A percentile compares a stretch with the other conserved stretches of the same genome.
phyloP scores from a whole-genome alignment of 2,329 filamentous ascomycete genomes.

The Cladophialophora psammophila region DNA sequence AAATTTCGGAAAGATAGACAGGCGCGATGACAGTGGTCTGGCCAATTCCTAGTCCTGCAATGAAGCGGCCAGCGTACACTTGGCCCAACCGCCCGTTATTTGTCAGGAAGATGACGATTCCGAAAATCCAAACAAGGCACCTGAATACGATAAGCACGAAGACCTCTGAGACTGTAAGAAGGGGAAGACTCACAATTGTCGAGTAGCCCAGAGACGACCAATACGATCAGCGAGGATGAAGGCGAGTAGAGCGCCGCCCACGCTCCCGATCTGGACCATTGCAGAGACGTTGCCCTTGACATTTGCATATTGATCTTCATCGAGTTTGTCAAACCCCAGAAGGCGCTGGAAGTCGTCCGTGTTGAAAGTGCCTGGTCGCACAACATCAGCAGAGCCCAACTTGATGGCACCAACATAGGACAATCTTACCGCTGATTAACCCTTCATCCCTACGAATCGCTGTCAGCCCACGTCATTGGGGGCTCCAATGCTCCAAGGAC shows the following conservation, averaged over 20 bases:
- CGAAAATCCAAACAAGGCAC: conserved; percentile 39
- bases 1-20: conserved; percentile 75
- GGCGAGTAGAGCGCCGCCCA: conserved; percentile 47
- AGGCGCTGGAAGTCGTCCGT: conserved; percentile 39
- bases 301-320: conserved; percentile 42
- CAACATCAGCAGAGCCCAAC: neutral
- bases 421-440: conserved; percentile 35
- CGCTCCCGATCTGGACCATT: conserved; percentile 51
- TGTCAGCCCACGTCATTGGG: neutral
- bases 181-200: conserved; percentile 23
- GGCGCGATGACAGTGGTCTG: conserved; percentile 60
- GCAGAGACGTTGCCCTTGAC: conserved; percentile 49
- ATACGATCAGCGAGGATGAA: conserved; percentile 43
- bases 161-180: conserved; percentile 42
- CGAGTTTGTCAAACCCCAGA: conserved; percentile 35
- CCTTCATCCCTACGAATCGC: conserved; percentile 32
- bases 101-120: conserved; percentile 46
- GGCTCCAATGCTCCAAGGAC: neutral
- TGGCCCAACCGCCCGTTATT: conserved; percentile 48
- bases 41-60: conserved; percentile 51
- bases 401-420: neutral
- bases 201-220: conserved; percentile 42
- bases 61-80: conserved; percentile 54
- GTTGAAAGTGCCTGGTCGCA: conserved; percentile 41
- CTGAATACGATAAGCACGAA: conserved; percentile 35